Evolutionary conservation across 345 rosid genomes (phyloP).

Genomic region (Moricandia moricandioides): DNA sequence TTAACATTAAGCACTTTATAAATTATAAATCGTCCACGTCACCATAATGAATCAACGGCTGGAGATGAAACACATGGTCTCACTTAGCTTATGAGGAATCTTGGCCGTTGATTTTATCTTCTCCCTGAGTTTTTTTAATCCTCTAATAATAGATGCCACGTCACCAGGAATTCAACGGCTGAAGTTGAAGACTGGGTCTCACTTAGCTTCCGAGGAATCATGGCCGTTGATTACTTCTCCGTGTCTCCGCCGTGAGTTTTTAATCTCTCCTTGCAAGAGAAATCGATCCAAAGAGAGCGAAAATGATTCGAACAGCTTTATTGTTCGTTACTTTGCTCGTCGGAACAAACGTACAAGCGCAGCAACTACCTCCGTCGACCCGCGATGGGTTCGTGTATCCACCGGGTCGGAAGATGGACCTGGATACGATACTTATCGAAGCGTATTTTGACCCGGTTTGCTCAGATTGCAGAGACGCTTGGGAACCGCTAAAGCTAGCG

Average conservation of each 20-base stretch:
- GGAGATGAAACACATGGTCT: neutral
- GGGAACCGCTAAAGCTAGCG: slow-evolving; percentile 77
- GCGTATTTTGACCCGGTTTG: slow-evolving; percentile 93
- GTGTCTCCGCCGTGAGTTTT: neutral
- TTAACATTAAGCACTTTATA: neutral
- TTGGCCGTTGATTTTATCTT: neutral
- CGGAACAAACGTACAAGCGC: slow-evolving; percentile 39
- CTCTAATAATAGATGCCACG: no score
- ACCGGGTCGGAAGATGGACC: slow-evolving; percentile 30
- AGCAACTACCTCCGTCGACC: slow-evolving; percentile 73
- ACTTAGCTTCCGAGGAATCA: neutral
- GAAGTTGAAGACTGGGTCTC: neutral
- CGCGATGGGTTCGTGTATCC: slow-evolving; percentile 75
- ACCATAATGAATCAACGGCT: slow-evolving; percentile 10
- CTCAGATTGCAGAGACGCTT: slow-evolving; percentile 77
- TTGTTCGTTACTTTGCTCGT: slow-evolving; percentile 24
- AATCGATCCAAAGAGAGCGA: neutral
- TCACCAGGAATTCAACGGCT: slow-evolving; percentile 5
- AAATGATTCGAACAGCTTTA: slow-evolving; percentile 23
- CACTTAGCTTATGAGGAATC: neutral
- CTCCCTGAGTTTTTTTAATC: neutral
- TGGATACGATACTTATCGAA: slow-evolving; percentile 59
- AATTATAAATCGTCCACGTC: neutral
- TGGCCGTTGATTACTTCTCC: slow-evolving; percentile 9
- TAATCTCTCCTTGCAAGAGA: neutral